These are phyloP conservation scores for Balansia obtecta DNA, from an alignment of 2,329 filamentous ascomycete genomes.

Conservation along the genomic window DNA sequence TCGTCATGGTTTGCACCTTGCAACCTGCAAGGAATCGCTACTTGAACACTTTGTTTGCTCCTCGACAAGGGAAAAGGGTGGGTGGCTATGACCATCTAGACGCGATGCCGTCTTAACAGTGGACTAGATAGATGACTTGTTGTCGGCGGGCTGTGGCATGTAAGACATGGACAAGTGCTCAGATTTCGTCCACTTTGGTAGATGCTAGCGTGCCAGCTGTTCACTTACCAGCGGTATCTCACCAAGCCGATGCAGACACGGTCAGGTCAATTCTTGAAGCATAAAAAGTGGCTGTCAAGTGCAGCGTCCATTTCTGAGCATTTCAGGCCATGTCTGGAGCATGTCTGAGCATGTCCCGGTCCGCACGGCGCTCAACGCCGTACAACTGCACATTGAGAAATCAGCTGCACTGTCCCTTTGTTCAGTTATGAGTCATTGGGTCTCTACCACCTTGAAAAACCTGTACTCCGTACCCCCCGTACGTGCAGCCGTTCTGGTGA, in stretches of 20 bases:
- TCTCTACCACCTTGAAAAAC: no score
- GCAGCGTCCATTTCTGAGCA: background rate
- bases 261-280: no score
- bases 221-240: background rate
- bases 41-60: background rate
- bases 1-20: no score
- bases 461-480: no score
- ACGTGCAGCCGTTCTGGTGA: no score
- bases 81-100: background rate
- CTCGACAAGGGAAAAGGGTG: background rate
- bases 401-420: background rate
- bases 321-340: no score
- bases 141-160: constrained; percentile 4
- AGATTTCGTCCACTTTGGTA: constrained; percentile 1
- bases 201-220: background rate
- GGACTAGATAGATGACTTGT: background rate
- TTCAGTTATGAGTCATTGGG: background rate
- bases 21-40: background rate
- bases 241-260: no score
- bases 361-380: background rate
- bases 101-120: background rate
- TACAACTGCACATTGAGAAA: background rate
- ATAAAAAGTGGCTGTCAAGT: no score
- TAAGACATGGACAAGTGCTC: constrained; percentile 6
- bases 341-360: background rate